Conservation (phyloP, 805 yeast genomes). For the Zygosaccharomyces bailii region DNA sequence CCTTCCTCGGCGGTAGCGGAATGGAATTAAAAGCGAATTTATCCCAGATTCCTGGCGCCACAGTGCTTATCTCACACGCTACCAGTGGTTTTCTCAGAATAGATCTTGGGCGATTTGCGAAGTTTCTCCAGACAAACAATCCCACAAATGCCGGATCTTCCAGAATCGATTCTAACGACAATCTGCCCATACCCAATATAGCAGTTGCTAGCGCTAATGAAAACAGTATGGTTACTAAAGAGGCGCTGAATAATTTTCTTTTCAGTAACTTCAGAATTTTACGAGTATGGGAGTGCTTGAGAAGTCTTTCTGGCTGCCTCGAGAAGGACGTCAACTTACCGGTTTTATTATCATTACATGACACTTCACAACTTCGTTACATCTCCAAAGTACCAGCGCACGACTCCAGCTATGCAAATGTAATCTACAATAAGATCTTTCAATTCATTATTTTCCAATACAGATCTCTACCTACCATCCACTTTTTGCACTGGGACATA, state of each 20-base stretch:
- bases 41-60: constrained; percentile 21
- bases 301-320: constrained; percentile 21
- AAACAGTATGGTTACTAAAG: constrained; percentile 13
- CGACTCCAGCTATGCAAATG: constrained; percentile 26
- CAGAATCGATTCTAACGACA: constrained; percentile 2
- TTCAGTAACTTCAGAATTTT: constrained; percentile 24
- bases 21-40: constrained; percentile 7
- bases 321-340: constrained; percentile 7
- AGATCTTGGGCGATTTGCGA: constrained; percentile 23
- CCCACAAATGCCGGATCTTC: neutral
- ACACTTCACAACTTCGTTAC: constrained; percentile 20
- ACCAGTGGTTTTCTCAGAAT: constrained; percentile 17
- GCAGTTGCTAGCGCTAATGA: constrained; percentile 8
- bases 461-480: constrained; percentile 10
- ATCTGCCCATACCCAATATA: neutral
- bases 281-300: constrained; percentile 29
- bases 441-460: constrained; percentile 25
- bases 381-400: constrained; percentile 29
- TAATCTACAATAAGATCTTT: constrained; percentile 30
- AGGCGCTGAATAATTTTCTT: constrained; percentile 24
- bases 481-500: constrained; percentile 26
- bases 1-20: constrained; percentile 2
- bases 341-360: constrained; percentile 24
- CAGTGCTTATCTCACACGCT: constrained; percentile 20
- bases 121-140: constrained; percentile 15